Percentiles rank a stretch among this genome's conserved stretches.
These are phyloP conservation scores for Geotrichum macrosporum DNA, from an alignment of 1,139 yeast genomes.

Conservation along the genomic window DNA sequence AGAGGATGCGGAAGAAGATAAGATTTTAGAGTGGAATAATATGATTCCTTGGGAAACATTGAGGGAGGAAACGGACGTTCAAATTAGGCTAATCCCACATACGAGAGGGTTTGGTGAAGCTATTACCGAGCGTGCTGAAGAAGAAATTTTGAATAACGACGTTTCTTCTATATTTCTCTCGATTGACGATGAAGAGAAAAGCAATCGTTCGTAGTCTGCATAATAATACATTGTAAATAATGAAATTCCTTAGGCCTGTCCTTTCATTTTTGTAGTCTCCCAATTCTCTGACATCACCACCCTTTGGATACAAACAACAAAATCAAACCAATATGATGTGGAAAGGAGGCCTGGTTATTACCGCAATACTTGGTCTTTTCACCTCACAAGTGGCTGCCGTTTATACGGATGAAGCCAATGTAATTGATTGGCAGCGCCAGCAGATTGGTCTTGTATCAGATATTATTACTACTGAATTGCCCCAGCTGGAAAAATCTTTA, in stretches of 20 bases:
- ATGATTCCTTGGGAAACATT: conserved; percentile 32
- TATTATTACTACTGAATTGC: conserved; percentile 17
- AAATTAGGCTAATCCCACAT: conserved; percentile 31
- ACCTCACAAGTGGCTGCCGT: conserved; percentile 27
- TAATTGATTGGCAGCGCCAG: conserved; percentile 33
- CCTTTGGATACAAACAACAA: neutral
- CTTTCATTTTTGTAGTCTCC: neutral
- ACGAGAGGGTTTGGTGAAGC: conserved; percentile 23
- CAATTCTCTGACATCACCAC: conserved; percentile 8
- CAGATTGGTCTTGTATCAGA: conserved; percentile 28
- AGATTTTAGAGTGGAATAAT: conserved; percentile 30
- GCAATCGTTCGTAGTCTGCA: neutral
- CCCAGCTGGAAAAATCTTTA: neutral
- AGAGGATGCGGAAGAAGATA: conserved; percentile 19
- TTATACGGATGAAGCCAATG: conserved; percentile 35
- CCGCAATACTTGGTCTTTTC: conserved; percentile 6
- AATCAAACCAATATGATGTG: conserved; percentile 1
- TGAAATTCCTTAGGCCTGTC: too few relatives aligned
- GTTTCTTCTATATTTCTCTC: conserved; percentile 9
- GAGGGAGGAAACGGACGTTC: conserved; percentile 30
- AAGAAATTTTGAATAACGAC: neutral
- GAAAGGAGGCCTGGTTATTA: conserved; percentile 5
- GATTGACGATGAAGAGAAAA: conserved; percentile 7
- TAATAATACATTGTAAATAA: neutral
- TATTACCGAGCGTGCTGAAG: neutral